These are phyloP conservation scores for Diaporthe amygdali DNA, from an alignment of 2,329 filamentous ascomycete genomes.

Conservation along the genomic window DNA sequence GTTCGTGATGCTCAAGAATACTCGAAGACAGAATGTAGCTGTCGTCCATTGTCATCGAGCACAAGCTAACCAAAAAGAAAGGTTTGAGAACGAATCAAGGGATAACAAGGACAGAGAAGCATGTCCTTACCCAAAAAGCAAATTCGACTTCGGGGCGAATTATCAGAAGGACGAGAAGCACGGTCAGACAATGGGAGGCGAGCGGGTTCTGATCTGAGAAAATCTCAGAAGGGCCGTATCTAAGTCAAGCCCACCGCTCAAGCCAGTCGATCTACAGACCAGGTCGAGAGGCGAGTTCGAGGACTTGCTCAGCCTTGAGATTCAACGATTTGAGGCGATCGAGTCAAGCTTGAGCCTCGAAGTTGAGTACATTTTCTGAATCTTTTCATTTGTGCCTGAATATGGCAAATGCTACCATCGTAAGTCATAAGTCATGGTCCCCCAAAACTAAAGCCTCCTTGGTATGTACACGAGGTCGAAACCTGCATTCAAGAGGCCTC, in stretches of 20 bases:
- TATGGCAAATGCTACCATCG: background rate
- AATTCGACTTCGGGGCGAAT: background rate
- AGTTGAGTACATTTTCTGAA: background rate
- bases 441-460: background rate
- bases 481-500: background rate
- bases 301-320: too few species aligned
- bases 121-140: background rate
- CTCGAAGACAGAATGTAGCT: too few species aligned
- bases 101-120: background rate
- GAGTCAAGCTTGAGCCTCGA: background rate
- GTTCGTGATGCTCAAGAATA: background rate
- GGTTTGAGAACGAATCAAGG: background rate
- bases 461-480: background rate
- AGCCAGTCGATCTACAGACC: background rate
- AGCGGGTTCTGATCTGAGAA: background rate
- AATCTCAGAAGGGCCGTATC: background rate
- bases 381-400: background rate
- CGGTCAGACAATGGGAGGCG: background rate
- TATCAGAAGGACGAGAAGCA: background rate
- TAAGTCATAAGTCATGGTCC: background rate
- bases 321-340: background rate
- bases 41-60: accelerated
- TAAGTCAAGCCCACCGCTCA: background rate
- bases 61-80: background rate
- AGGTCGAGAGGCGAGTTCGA: background rate